Base-by-base conservation (phyloP, 768 basidiomycete species). In the Crucibulum laeve region DNA sequence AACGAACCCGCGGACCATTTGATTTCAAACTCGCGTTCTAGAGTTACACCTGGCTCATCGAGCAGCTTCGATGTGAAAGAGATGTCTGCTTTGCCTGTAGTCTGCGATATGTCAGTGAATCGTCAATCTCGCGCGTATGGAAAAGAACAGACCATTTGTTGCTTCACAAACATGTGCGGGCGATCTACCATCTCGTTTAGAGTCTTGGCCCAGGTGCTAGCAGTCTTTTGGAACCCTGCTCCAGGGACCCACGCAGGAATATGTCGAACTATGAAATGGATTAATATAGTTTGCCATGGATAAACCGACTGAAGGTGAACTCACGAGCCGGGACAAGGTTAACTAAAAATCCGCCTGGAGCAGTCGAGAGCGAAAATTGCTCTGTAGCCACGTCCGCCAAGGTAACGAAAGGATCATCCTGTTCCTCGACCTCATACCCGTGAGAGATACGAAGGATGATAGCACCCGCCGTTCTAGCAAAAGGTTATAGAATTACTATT, bases 191-290 rank as follows among this genome's bases (percentile, higher is more conserved):
- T 70, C 18, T 62, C 60, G n/a, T 61, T 46, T 6, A 75, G 57
- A 2, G 68, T 68, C 18, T 50, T 51, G 5, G 65, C 64, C 72
- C 76, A 79, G 44, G 63, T 59, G 32, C 56, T 64, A 0, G 77
- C 79, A 18, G 60, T 70, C 36, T 53, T 48, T 53, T 80, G 70
- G 64, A 81, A 81, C 0, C 61, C 61, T 7, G 74, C 74, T 4
- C 80, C 80, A 3, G 80, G 80, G 48, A 80, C 69, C 80, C 80
- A 81, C n/a, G 64, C 59, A 14, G 77, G 76, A 32, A 77, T 40
- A 42, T 73, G 55, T 26, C 63, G 62, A 42, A 79, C 77, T 80
- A 36, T 3, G 21, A 25, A 17, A 3, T 17, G 23, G 25, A 25
- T 22, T 15, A 21, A 32, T 38, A 21, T 23, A 36, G 18, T 38